These are phyloP conservation scores for Seiridium unicorne DNA, from an alignment of 2,329 filamentous ascomycete species.

Conservation along the genomic window DNA sequence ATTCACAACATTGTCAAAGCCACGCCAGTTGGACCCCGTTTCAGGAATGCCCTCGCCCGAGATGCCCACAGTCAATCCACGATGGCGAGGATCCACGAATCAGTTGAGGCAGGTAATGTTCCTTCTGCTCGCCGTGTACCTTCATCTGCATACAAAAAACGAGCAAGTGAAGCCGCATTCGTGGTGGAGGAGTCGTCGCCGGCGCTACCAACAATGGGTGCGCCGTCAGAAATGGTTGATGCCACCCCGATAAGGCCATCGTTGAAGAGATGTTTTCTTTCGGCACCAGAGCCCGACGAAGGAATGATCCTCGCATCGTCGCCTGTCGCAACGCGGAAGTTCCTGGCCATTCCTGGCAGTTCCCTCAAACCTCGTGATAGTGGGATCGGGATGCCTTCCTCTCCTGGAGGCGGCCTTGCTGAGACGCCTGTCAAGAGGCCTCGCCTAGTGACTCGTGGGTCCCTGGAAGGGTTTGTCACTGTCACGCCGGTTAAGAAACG, in stretches of 20 bases:
- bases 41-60: conserved; percentile 44
- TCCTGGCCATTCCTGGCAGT: conserved; percentile 13
- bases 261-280: conserved; percentile 16
- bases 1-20: conserved; percentile 51
- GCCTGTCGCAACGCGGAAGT: conserved; percentile 24
- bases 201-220: conserved; percentile 23
- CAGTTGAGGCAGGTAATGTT: conserved; percentile 21
- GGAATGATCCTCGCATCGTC: conserved; percentile 27
- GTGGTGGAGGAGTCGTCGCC: conserved; percentile 24
- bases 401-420: conserved; percentile 17
- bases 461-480: conserved; percentile 19
- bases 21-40: conserved; percentile 54
- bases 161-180: conserved; percentile 30
- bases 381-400: conserved; percentile 29
- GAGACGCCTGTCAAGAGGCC: conserved; percentile 36
- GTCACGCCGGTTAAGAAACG: conserved; percentile 21
- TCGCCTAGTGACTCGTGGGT: conserved; percentile 8
- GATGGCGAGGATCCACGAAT: conserved; percentile 16
- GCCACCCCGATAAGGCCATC: conserved; percentile 22
- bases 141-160: conserved; percentile 36
- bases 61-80: conserved; percentile 23
- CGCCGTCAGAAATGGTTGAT: conserved; percentile 13
- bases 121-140: conserved; percentile 37
- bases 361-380: conserved; percentile 21
- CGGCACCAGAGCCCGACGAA: conserved; percentile 20